These are phyloP conservation scores for Aaosphaeria pasadenensis DNA, from an alignment of 2,329 filamentous ascomycete genomes.

Conservation along the genomic window DNA sequence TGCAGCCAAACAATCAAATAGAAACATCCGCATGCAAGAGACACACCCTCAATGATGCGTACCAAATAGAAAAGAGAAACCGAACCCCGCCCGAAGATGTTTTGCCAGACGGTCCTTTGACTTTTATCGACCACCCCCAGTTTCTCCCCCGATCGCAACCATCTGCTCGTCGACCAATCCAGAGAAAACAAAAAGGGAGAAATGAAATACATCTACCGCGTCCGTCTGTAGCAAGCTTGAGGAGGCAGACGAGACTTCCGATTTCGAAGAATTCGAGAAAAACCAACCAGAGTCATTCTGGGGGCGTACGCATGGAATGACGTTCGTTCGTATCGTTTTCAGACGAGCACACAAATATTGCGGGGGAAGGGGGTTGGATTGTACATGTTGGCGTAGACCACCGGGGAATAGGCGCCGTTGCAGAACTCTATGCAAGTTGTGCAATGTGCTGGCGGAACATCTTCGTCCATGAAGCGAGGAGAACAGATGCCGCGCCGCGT, in stretches of 20 bases:
- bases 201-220: constrained; percentile 33
- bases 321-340: constrained; percentile 32
- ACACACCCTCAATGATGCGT: constrained; percentile 25
- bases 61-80: constrained; percentile 15
- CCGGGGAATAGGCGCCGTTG: constrained; percentile 33
- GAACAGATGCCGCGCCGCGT: constrained; percentile 33
- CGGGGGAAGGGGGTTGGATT: constrained; percentile 24
- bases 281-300: constrained; percentile 33
- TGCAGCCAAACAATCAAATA: constrained; percentile 23
- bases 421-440: constrained; percentile 30
- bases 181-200: constrained; percentile 22
- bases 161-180: constrained; percentile 22
- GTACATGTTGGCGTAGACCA: constrained; percentile 31
- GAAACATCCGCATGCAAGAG: constrained; percentile 37
- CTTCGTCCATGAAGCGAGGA: constrained; percentile 28
- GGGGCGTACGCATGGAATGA: constrained; percentile 25
- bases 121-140: constrained; percentile 28
- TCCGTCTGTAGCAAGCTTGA: constrained; percentile 23
- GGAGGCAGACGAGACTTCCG: constrained; percentile 20
- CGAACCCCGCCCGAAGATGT: constrained; percentile 28
- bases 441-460: constrained; percentile 26
- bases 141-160: constrained; percentile 26
- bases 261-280: constrained; percentile 21
- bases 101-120: constrained; percentile 20
- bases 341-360: constrained; percentile 35